Base-by-base conservation (phyloP, 2,329 filamentous ascomycete species). In the Chaetomium sp. region DNA sequence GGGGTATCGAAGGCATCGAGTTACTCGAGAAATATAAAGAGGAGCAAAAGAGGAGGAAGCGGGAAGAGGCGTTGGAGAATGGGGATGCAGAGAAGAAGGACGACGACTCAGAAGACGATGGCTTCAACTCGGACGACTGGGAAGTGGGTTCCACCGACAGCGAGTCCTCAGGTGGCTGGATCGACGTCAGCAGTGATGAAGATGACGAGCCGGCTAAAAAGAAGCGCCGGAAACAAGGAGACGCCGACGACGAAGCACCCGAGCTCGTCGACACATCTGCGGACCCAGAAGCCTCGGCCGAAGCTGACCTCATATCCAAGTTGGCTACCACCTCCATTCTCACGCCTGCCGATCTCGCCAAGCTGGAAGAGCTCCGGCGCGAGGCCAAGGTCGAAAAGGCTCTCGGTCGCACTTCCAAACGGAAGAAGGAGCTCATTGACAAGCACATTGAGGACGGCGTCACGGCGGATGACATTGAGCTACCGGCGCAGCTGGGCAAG, bases 311-410 rank as follows among this genome's bases (percentile, higher is more conserved):
- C 59, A 80, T 84, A 62, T 84, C 86, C 10, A 90, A 85, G 65
- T 82, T 96, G 44, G 91, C 91, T n/a, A 96, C 89, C 0, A 95
- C 89, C 2, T 87, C 89, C 49, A 95, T 99, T 62, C 85, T 99
- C 59, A 99, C 94, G 0, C 94, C 94, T 0, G 94, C 94, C 10
- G 94, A 99, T 71, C 81, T 97, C n/a, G 86, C 89, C 63, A 97
- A 97, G 70, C 85, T 99, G 19, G 85, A 89, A 59, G 92, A 96
- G 72, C 84, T 99, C 32, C 88, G 89, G 47, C 78, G 88, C 49
- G 78, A 87, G 44, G 84, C 89, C 19, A 81, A 82, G 38, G 74
- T 97, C 47, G 83, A 87, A 61, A 86, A 88, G 59, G 77, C 76
- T 49, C 73, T 82, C 68, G 79, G 75, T 59, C 71, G 71, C 14